Base-by-base conservation (phyloP, 768 basidiomycete species). In the Trametes coccinea region DNA sequence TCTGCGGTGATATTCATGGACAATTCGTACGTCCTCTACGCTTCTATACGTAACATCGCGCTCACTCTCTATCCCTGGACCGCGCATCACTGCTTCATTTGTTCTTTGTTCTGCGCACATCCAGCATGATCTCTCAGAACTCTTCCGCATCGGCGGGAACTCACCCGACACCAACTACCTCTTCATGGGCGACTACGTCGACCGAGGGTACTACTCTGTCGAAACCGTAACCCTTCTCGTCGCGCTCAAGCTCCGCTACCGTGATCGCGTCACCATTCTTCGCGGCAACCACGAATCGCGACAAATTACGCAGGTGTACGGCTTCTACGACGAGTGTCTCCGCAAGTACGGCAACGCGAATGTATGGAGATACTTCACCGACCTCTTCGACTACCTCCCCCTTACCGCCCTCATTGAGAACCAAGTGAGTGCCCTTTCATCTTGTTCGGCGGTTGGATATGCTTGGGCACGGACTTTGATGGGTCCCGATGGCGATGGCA, bases 171-270 rank as follows among this genome's bases (percentile, higher is more conserved):
- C 97, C 66, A 99, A 98, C 79, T 99, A 99, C 76, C 90, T 99
- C 70, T 99, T 98, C 82, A 99, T 99, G 97, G 97, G 97, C 31
- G 97, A 99, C 81, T 99, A 98, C 74, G 97, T 98, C 69, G 97
- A 98, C 80, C 88, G 95, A 71, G 96, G 96, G 17, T 99, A 98
- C 82, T 98, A 98, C 79, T 97, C 95, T 17, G 96, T 99, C 59
- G 97, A 99, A 79, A 99, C 97, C 1, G 95, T 99, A 68, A 97
- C 95, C 11, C 82, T 98, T 7, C 90, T 99, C 52, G 95, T 99
- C 63, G 93, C 97, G 17, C 84, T 98, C 73, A 99, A 99, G 80
- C 81, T 99, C 66, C 90, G 97, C 71, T 98, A 99, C 78, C 92
- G 95, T 64, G 96, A 98, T 77, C 89, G 96, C 55, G 94, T 98